Evolutionary conservation across 208 protist genomes (phyloP), one percentile per base, ranked within the genome.

Genomic region (Wallacemonas collosoma): DNA sequence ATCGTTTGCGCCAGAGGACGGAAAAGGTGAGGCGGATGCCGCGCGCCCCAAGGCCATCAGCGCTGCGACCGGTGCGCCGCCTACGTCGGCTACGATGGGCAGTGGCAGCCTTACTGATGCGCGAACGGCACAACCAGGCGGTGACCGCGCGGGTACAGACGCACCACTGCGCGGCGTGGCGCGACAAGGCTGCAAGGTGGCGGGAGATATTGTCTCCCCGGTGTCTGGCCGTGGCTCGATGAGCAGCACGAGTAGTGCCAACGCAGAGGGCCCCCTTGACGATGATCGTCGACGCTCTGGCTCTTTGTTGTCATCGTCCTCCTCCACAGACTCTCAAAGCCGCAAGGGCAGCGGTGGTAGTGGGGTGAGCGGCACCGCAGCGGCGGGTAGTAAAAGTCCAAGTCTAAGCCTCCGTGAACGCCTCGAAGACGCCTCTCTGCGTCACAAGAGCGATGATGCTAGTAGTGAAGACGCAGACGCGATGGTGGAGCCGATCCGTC

Each of bases 351-450:
- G 57, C 36, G n/a, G 39, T n/a, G 57, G 57, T 11, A n/a, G 26
- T 43, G 39, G 11, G 1, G 57, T 45, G 26, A 0, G 26, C 26
- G 26, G 26, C 26, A 26, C 26, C 26, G 26, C 26, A 26, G 26
- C 26, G 0, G 45, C 45, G 45, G 45, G 45, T 5, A 51, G 8
- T 5, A 65, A 45, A 17, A 65, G 41, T n/a, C 40, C 60, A 1
- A 43, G 6, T n/a, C 9, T 65, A 15, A 65, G 60, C 39, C 60
- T 65, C 3, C 60, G 60, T 17, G 60, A 65, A 17, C 60, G 43
- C n/a, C 60, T 65, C n/a, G 41, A 50, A 17, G 60, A 65, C 12
- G 60, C 60, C 8, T 65, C 60, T 4, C 40, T 65, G 60, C 38
- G 43, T 5, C 3, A 65, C 60, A 50, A 51, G 3, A 65, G 60